Conservation (phyloP, 495 filamentous ascomycete genomes). For the Neurospora tetraspora region DNA sequence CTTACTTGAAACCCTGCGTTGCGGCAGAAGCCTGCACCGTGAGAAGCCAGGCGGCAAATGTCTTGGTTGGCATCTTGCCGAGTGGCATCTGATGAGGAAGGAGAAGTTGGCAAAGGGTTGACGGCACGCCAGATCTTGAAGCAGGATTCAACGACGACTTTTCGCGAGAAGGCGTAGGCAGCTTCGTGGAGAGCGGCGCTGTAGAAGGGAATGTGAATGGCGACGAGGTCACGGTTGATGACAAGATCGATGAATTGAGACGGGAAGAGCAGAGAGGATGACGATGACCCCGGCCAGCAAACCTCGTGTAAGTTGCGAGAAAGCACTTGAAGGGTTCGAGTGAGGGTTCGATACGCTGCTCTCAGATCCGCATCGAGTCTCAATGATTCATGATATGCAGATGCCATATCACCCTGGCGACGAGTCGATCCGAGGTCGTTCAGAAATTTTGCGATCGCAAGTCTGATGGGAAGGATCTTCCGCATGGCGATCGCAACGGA, state of each 20-base stretch:
- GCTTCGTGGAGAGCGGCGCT: constrained; percentile 24
- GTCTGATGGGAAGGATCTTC: constrained; percentile 34
- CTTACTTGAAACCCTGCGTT: constrained; percentile 28
- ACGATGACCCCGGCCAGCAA: neutral
- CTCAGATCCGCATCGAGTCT: constrained; percentile 28
- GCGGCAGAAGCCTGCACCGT: constrained; percentile 33
- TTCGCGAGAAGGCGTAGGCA: constrained; percentile 41
- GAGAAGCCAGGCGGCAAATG: constrained; percentile 26
- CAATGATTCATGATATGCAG: constrained; percentile 22
- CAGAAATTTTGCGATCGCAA: constrained; percentile 35
- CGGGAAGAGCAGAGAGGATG: constrained; percentile 6
- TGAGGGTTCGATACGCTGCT: constrained; percentile 25
- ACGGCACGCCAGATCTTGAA: constrained; percentile 39
- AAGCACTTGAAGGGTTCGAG: constrained; percentile 25
- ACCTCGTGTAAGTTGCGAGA: constrained; percentile 5
- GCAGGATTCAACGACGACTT: constrained; percentile 36
- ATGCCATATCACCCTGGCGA: neutral
- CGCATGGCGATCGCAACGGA: constrained; percentile 37
- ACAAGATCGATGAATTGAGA: constrained; percentile 37
- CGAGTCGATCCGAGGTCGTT: constrained; percentile 33
- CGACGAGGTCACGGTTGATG: constrained; percentile 34
- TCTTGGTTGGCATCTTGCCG: constrained; percentile 15
- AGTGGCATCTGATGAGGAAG: neutral
- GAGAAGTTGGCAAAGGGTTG: constrained; percentile 17
- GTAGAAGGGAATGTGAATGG: constrained; percentile 41